Conservation (phyloP, 192 early-diverging fungal genomes). For the Linnemannia zychae region DNA sequence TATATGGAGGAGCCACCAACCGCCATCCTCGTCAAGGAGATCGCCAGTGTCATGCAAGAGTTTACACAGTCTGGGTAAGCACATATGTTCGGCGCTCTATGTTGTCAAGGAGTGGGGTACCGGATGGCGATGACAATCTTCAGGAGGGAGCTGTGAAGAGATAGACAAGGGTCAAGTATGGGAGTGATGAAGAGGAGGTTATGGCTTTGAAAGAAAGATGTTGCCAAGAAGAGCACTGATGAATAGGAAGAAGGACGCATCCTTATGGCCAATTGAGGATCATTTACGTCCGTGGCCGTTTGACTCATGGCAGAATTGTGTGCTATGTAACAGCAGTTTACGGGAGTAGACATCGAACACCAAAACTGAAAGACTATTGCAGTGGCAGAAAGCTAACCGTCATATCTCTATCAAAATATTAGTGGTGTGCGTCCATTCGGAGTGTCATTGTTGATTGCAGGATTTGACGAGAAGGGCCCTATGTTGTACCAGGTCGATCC, state of each 20-base stretch:
- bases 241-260: background rate
- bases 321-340: no score
- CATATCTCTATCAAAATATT: background rate
- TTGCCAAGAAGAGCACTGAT: background rate
- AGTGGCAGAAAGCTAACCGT: background rate
- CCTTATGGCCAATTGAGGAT: background rate
- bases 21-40: constrained; percentile 95
- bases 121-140: background rate
- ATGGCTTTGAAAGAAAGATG: no score
- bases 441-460: constrained; percentile 96
- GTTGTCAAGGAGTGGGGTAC: background rate
- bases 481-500: constrained; percentile 99
- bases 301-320: no score
- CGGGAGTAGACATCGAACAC: no score
- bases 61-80: constrained; percentile 96
- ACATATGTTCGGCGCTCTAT: background rate
- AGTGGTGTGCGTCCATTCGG: constrained; percentile 99
- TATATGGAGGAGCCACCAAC: constrained; percentile 97
- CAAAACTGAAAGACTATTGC: background rate
- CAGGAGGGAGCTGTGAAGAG: background rate
- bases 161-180: no score
- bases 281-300: no score
- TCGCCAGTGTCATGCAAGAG: constrained; percentile 98
- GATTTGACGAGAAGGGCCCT: constrained; percentile 93
- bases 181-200: no score